Percentiles rank a stretch among this genome's conserved stretches.
Evolutionary conservation across 129 eudicot species (phyloP).

Genomic region (Saussurea involucrata): DNA sequence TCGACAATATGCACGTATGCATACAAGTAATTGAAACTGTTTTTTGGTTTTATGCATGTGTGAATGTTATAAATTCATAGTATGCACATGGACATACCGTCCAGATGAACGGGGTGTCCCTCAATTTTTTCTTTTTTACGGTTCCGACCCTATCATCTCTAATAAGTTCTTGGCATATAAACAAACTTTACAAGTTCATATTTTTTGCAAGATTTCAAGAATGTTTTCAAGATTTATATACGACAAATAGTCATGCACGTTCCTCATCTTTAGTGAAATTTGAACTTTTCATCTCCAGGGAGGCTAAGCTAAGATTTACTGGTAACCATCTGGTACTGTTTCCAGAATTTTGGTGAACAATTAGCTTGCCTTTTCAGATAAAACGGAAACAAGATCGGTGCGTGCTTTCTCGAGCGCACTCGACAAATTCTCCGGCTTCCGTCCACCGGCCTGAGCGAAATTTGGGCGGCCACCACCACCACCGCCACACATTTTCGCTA

Average conservation of each 20-base stretch:
- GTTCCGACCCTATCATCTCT: neutral
- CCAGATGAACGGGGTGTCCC: no score
- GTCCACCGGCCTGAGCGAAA: slow-evolving; percentile 98
- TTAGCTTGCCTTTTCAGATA: slow-evolving; percentile 56
- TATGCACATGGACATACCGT: no score
- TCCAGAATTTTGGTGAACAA: neutral
- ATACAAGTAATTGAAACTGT: no score
- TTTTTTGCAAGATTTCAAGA: neutral
- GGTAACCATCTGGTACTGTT: neutral
- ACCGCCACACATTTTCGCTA: slow-evolving; percentile 95
- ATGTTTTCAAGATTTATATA: neutral
- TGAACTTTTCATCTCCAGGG: neutral
- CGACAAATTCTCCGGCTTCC: slow-evolving; percentile 78
- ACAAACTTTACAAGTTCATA: neutral
- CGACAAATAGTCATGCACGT: neutral
- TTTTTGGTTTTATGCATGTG: no score
- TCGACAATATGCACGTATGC: no score
- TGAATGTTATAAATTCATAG: no score
- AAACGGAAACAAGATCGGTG: slow-evolving; percentile 51
- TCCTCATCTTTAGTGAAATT: neutral
- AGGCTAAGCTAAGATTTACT: no score
- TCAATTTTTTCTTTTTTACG: no score
- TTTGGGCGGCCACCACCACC: slow-evolving; percentile 96
- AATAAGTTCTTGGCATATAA: slow-evolving; percentile 1
- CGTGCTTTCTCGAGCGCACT: slow-evolving; percentile 76